Percentiles rank a stretch among this genome's conserved stretches.
These are phyloP conservation scores for Zymoseptoria pseudotritici DNA, from an alignment of 2,329 filamentous ascomycete genomes.

Conservation along the genomic window DNA sequence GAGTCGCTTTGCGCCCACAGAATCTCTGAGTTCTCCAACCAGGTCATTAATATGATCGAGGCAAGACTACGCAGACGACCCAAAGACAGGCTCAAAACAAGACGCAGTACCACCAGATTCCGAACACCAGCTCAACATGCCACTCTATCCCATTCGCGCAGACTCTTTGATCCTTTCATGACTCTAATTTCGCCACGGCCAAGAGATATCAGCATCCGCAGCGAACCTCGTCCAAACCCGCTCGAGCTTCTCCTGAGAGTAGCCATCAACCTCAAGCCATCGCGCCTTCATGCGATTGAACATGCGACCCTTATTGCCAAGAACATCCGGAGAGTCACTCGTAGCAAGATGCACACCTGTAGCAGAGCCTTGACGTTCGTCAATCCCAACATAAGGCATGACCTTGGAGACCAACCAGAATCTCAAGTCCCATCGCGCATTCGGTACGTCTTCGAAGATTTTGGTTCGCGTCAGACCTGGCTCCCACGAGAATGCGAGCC, in stretches of 20 bases:
- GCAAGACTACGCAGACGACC: background rate
- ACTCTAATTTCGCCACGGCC: background rate
- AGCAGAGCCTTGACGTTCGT: slow-evolving; percentile 1
- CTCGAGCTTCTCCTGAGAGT: slow-evolving; percentile 1
- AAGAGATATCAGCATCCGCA: slow-evolving; percentile 1
- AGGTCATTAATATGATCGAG: background rate
- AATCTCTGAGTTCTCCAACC: background rate
- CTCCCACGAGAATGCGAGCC: slow-evolving; percentile 1
- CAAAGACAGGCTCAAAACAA: background rate
- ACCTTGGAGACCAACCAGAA: slow-evolving; percentile 1
- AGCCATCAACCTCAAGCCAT: background rate
- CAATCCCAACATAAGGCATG: slow-evolving; percentile 1
- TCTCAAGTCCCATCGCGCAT: background rate
- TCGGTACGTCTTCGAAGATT: background rate
- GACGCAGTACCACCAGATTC: background rate
- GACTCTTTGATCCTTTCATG: background rate
- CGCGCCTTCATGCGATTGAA: slow-evolving; percentile 3
- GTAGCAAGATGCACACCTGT: slow-evolving; percentile 5
- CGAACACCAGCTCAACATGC: background rate
- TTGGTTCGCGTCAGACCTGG: slow-evolving; percentile 2
- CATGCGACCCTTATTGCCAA: background rate
- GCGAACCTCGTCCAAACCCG: background rate
- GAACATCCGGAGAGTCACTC: background rate
- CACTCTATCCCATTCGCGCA: background rate
- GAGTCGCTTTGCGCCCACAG: background rate